Conservation (phyloP, 768 basidiomycete species). For the Collybia nuda region DNA sequence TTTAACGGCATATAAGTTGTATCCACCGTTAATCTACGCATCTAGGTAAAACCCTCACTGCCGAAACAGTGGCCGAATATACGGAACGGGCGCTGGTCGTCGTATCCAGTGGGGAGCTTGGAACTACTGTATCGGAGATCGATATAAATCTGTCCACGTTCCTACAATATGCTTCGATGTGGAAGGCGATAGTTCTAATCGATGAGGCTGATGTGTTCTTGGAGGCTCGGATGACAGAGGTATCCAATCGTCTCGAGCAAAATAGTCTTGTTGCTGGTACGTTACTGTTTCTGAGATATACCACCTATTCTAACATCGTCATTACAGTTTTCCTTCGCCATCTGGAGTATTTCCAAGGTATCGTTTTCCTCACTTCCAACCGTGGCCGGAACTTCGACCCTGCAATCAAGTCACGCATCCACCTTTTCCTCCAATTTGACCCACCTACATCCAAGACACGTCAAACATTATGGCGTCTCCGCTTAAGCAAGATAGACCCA, state of each 20-base stretch:
- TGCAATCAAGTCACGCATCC: too few species aligned
- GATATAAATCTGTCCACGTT: slow-evolving; percentile 20
- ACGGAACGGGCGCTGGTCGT: slow-evolving; percentile 19
- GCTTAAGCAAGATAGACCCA: too few species aligned
- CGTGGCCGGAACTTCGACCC: background rate
- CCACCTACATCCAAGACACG: too few species aligned
- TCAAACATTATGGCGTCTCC: too few species aligned
- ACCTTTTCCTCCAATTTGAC: too few species aligned
- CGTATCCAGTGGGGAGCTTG: slow-evolving; percentile 32
- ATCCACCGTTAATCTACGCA: too few species aligned
- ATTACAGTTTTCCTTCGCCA: slow-evolving; percentile 35
- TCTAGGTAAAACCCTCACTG: background rate
- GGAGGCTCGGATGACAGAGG: slow-evolving; percentile 6
- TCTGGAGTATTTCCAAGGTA: slow-evolving; percentile 37
- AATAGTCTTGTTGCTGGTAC: background rate
- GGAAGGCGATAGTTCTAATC: slow-evolving; percentile 33
- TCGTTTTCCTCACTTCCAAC: slow-evolving; percentile 35
- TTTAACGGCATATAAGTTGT: too few species aligned
- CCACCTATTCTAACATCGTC: background rate
- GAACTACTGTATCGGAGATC: slow-evolving; percentile 19
- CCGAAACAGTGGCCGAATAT: background rate
- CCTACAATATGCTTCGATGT: slow-evolving; percentile 26
- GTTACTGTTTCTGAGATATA: too few species aligned
- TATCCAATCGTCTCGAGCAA: slow-evolving; percentile 16
- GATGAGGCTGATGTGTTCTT: slow-evolving; percentile 38